phyloP scores from a whole-genome alignment of 2,329 filamentous ascomycete species.

The Akanthomyces uredinophilus region DNA sequence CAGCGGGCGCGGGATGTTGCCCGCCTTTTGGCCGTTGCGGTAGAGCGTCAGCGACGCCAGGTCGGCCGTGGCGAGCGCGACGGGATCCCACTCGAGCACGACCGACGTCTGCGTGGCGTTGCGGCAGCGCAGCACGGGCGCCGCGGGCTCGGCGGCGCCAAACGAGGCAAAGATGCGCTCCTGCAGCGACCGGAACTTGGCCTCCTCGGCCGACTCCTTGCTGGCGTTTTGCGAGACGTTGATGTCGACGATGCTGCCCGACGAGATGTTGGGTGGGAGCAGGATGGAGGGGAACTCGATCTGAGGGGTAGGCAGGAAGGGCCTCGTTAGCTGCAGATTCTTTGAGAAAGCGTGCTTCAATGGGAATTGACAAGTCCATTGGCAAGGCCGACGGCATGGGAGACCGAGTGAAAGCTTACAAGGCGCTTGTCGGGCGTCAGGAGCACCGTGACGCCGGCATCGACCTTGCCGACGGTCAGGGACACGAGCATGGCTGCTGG shows the following conservation, averaged over 20 bases:
- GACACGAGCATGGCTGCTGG: slow-evolving; percentile 75
- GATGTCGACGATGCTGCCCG: slow-evolving; percentile 96
- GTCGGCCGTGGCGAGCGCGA: slow-evolving; percentile 87
- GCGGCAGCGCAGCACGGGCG: slow-evolving; percentile 80
- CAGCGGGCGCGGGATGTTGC: slow-evolving; percentile 81
- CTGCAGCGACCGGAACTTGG: slow-evolving; percentile 79
- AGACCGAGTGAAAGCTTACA: slow-evolving; percentile 46
- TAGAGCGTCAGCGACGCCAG: slow-evolving; percentile 85
- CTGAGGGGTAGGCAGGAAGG: slow-evolving; percentile 40
- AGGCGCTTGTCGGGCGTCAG: slow-evolving; percentile 95
- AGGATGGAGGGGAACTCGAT: slow-evolving; percentile 99
- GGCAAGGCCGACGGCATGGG: neutral
- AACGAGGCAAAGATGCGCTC: slow-evolving; percentile 82
- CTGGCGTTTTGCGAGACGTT: slow-evolving; percentile 80
- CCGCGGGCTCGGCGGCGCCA: slow-evolving; percentile 69
- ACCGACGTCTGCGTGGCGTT: slow-evolving; percentile 99
- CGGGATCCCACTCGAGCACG: slow-evolving; percentile 96
- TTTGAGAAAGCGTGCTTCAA: neutral
- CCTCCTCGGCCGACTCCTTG: slow-evolving; percentile 70
- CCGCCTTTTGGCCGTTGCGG: slow-evolving; percentile 94
- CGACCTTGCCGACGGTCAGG: slow-evolving; percentile 97
- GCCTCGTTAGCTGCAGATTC: slow-evolving; percentile 18
- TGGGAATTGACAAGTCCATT: neutral
- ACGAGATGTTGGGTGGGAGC: slow-evolving; percentile 89
- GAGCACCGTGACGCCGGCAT: slow-evolving; percentile 94